Evolutionary conservation across 2,329 filamentous ascomycete genomes (phyloP).

Genomic region (Cladosporium halotolerans): DNA sequence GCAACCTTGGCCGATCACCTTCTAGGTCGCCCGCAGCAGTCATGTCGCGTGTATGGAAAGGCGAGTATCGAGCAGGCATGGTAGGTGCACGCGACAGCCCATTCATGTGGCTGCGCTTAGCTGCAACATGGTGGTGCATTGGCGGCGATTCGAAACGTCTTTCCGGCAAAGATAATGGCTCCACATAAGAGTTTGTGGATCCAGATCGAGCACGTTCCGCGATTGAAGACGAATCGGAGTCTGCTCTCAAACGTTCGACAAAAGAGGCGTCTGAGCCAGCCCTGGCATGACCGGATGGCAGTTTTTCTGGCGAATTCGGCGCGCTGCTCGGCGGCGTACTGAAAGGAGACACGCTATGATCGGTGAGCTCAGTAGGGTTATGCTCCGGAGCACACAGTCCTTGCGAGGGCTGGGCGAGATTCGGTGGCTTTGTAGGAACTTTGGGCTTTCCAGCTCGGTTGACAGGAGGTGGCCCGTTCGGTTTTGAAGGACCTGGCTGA

Average conservation of each 20-base stretch:
- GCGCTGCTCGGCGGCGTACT: slow-evolving; percentile 75
- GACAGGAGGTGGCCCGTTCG: slow-evolving; percentile 61
- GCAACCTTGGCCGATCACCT: slow-evolving; percentile 27
- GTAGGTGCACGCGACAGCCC: slow-evolving; percentile 17
- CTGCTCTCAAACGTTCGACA: slow-evolving; percentile 21
- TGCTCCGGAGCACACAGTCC: slow-evolving; percentile 32
- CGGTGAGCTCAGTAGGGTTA: slow-evolving; percentile 34
- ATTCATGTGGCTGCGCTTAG: slow-evolving; percentile 18
- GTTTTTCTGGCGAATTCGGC: slow-evolving; percentile 41
- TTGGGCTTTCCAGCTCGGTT: slow-evolving; percentile 77
- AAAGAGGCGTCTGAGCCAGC: slow-evolving; percentile 22
- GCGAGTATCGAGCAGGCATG: slow-evolving; percentile 23
- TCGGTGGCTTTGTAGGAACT: slow-evolving; percentile 39
- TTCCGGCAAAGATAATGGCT: slow-evolving; percentile 26
- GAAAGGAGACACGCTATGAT: slow-evolving; percentile 66
- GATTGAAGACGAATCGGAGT: slow-evolving; percentile 17
- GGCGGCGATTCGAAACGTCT: slow-evolving; percentile 16
- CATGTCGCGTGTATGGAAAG: slow-evolving; percentile 11
- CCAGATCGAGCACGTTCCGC: slow-evolving; percentile 18
- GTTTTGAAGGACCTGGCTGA: slow-evolving; percentile 1
- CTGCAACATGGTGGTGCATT: slow-evolving; percentile 14
- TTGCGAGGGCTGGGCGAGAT: slow-evolving; percentile 20
- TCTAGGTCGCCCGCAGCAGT: slow-evolving; percentile 17
- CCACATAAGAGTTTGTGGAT: slow-evolving; percentile 25
- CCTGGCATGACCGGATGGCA: slow-evolving; percentile 6